phyloP scores from a whole-genome alignment of 306 rosid genomes.

The Acacia melanoxylon region DNA sequence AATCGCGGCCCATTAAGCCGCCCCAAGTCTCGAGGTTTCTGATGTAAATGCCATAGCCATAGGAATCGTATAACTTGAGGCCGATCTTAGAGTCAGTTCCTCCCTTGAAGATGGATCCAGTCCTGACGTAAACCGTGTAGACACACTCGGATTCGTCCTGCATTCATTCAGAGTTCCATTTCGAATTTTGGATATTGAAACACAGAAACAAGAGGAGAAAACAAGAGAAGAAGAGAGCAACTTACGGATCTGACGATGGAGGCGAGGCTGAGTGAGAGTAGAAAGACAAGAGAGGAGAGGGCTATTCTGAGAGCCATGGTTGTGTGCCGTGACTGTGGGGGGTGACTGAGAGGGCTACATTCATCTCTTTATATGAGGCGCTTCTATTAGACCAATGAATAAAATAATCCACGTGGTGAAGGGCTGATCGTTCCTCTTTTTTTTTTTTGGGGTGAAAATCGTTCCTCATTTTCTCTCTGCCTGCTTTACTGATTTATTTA shows the following conservation, averaged over 20 bases:
- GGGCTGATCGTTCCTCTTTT: neutral
- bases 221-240: neutral
- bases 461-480: neutral
- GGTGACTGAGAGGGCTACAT: neutral
- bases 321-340: neutral
- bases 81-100: slow-evolving; percentile 73
- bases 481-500: neutral
- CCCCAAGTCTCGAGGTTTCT: slow-evolving; percentile 64
- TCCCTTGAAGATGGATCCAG: slow-evolving; percentile 72
- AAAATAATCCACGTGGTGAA: neutral
- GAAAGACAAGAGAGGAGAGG: slow-evolving; percentile 29
- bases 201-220: neutral
- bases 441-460: neutral
- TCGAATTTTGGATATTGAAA: neutral
- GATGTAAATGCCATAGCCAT: slow-evolving; percentile 61
- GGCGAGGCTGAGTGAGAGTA: slow-evolving; percentile 40
- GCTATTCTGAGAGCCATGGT: slow-evolving; percentile 34
- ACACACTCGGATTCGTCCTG: slow-evolving; percentile 84
- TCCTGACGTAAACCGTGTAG: slow-evolving; percentile 59
- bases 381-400: neutral
- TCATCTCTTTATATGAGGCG: neutral
- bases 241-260: slow-evolving; percentile 44
- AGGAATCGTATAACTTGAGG: slow-evolving; percentile 47
- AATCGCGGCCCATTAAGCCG: slow-evolving; percentile 63
- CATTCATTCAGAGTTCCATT: neutral